Conservation (phyloP, 176 grass and related monocot species). For the bread wheat (Triticum aestivum) region DNA sequence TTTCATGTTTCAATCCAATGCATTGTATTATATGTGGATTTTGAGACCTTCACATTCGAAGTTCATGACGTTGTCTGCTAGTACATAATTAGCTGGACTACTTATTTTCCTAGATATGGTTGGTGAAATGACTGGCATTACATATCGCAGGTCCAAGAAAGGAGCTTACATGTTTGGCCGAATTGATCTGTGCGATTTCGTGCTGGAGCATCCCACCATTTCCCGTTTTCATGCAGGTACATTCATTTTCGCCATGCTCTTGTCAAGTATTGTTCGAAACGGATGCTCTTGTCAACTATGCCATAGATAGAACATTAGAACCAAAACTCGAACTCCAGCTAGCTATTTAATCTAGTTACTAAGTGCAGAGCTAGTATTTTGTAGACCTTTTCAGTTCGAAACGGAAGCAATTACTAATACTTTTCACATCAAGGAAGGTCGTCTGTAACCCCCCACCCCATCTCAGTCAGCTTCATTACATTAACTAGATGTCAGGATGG, state of each 20-base stretch:
- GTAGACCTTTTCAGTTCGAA: background rate
- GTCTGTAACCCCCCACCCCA: background rate
- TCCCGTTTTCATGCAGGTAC: conserved; percentile 91
- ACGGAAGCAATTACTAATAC: background rate
- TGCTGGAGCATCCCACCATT: conserved; percentile 82
- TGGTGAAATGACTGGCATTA: conserved; percentile 5
- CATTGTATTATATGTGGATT: background rate
- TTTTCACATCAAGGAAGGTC: background rate
- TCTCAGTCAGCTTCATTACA: background rate
- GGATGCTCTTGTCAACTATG: background rate
- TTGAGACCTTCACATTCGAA: background rate
- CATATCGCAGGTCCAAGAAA: conserved; percentile 67
- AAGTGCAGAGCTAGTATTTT: background rate
- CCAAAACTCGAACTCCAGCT: background rate
- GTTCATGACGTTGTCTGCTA: background rate
- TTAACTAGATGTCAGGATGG: background rate
- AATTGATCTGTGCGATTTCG: conserved; percentile 84
- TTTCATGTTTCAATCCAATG: background rate
- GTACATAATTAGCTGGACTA: background rate
- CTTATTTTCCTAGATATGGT: background rate
- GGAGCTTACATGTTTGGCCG: conserved; percentile 98
- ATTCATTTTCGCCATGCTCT: conserved; percentile 8
- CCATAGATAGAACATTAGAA: background rate
- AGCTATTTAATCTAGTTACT: background rate
- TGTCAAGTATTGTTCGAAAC: background rate